Evolutionary conservation across 2,329 filamentous ascomycete species (phyloP), one percentile per base, ranked within the genome.

Genomic region (Thielaviopsis euricoi): DNA sequence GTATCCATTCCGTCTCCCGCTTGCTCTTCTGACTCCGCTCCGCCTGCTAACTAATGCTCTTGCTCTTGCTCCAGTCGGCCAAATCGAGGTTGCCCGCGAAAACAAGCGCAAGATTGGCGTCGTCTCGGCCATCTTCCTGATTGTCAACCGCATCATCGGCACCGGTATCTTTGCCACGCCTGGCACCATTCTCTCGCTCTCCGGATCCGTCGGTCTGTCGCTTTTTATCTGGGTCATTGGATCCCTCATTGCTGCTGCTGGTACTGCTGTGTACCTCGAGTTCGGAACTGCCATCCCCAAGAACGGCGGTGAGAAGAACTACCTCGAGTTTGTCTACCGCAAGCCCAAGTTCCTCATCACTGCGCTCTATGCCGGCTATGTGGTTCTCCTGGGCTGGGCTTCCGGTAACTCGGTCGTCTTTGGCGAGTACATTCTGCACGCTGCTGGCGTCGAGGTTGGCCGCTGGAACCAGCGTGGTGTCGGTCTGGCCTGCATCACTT

Each of bases 331-430:
- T 66, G 77, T 83, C 55, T 85, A 76, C 70, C 74, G 77, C 40
- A 76, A 72, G 63, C 82, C 82, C 1, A 74, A 72, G 63, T 83
- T 83, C 65, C 73, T 85, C 9, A 75, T 74, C 52, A 85, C 81
- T 7, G 76, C 74, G 15, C 70, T 84, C 58, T 85, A 83, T 67
- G 71, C 76, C 3, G 75, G 77, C 29, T 84, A 85, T 61, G 77
- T 83, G 13, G 65, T 86, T 25, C 73, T 86, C 1, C 75, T 85
- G 19, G 80, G 78, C 13, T 85, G 81, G 80, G 80, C 81, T 0
- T 79, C 78, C 6, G 79, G 79, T 15, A 86, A 86, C 67, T 83
- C 78, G 0, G 79, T 87, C 62, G 76, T 86, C 46, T 86, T 87
- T 62, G 82, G 82, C 60, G 81, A 85, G 66, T 86, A 86, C 67